Evolutionary conservation across 352 stramenopile species (phyloP).

Genomic region (Pythium monospermum): DNA sequence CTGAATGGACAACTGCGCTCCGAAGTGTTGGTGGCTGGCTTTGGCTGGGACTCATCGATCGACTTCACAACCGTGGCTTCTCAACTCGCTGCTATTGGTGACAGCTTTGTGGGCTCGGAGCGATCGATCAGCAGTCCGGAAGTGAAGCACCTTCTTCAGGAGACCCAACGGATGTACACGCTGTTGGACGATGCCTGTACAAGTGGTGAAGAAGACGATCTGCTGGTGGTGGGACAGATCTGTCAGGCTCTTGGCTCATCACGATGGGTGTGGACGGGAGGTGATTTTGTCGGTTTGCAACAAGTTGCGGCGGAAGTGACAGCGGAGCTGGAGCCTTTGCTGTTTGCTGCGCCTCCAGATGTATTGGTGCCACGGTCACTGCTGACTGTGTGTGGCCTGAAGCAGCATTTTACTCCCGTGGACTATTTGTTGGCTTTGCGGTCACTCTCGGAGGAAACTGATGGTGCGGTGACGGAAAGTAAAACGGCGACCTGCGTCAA

Average conservation of each 20-base stretch:
- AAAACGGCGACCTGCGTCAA: conserved; percentile 28
- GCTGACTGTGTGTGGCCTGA: conserved; percentile 49
- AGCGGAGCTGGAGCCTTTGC: conserved; percentile 42
- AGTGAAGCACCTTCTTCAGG: too few species aligned
- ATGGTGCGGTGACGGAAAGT: conserved; percentile 10
- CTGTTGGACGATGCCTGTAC: conserved; percentile 34
- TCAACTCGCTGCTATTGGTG: conserved; percentile 47
- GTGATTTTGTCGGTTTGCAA: conserved; percentile 38
- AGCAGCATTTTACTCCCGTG: conserved; percentile 35
- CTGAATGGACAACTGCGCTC: conserved; percentile 51
- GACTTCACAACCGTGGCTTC: conserved; percentile 28
- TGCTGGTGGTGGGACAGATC: neutral
- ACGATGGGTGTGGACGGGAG: conserved; percentile 72
- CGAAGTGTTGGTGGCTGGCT: conserved; percentile 41
- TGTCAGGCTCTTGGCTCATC: conserved; percentile 22
- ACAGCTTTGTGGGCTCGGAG: neutral
- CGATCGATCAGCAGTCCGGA: too few species aligned
- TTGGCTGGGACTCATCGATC: conserved; percentile 44
- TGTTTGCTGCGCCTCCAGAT: conserved; percentile 54
- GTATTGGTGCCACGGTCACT: conserved; percentile 52
- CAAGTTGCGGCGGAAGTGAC: conserved; percentile 51
- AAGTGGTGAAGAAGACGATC: conserved; percentile 30
- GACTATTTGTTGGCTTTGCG: conserved; percentile 58
- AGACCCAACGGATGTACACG: conserved; percentile 56
- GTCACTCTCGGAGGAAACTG: conserved; percentile 27